Evolutionary conservation across 2,329 filamentous ascomycete species (phyloP).

Genomic region (Ceratocystis harringtonii): DNA sequence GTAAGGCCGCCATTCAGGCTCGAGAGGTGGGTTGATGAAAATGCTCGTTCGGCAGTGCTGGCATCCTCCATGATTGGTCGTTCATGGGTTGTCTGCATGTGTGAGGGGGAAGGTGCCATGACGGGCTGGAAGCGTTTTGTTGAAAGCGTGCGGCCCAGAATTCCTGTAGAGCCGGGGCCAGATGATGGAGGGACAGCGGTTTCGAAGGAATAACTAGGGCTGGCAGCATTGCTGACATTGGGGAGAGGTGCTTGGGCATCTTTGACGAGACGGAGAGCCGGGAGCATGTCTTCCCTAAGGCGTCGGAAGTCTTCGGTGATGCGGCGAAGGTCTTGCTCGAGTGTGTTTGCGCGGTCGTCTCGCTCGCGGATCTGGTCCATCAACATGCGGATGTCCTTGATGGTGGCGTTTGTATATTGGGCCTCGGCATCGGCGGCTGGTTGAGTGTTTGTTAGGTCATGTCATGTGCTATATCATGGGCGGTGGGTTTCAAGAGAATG

Average conservation of each 20-base stretch:
- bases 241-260: constrained; percentile 82
- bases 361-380: constrained; percentile 79
- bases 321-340: constrained; percentile 69
- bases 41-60: constrained; percentile 48
- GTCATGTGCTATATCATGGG: background rate
- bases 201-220: constrained; percentile 15
- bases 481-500: constrained; percentile 18
- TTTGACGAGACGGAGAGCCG: constrained; percentile 78
- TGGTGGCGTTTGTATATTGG: constrained; percentile 71
- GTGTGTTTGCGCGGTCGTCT: constrained; percentile 73
- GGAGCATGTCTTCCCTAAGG: constrained; percentile 79
- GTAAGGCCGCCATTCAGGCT: constrained; percentile 51
- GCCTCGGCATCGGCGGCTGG: constrained; percentile 77
- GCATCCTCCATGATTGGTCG: constrained; percentile 51
- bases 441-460: constrained; percentile 15
- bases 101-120: constrained; percentile 63
- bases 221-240: constrained; percentile 21
- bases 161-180: constrained; percentile 35
- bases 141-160: constrained; percentile 56
- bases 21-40: constrained; percentile 54
- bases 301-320: constrained; percentile 80
- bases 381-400: constrained; percentile 83
- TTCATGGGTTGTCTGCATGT: constrained; percentile 54
- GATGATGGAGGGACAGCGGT: constrained; percentile 40
- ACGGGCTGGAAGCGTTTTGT: constrained; percentile 60